Evolutionary conservation across 2,329 filamentous ascomycete species (phyloP).

Genomic region (Colletotrichum somersetense): DNA sequence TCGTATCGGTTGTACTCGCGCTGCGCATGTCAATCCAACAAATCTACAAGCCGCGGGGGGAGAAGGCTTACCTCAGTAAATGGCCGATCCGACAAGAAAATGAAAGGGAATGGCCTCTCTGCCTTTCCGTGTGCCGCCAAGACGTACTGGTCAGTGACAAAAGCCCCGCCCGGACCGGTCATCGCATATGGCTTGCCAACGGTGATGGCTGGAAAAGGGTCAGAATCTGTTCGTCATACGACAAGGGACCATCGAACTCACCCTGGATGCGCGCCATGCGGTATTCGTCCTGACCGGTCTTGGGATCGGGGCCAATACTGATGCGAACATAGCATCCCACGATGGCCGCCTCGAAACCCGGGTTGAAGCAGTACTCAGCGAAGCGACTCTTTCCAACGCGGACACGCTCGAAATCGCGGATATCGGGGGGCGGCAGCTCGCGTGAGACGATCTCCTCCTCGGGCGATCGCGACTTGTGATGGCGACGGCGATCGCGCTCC

Average conservation of each 20-base stretch:
- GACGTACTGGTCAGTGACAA: constrained; percentile 89
- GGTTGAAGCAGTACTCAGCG: constrained; percentile 92
- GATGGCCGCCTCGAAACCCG: constrained; percentile 86
- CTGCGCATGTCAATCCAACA: constrained; percentile 53
- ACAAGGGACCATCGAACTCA: constrained; percentile 52
- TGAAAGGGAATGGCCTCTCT: constrained; percentile 88
- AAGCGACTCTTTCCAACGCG: constrained; percentile 89
- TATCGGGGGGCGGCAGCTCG: constrained; percentile 76
- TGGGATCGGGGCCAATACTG: constrained; percentile 81
- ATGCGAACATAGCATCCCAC: constrained; percentile 88
- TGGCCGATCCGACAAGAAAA: constrained; percentile 85
- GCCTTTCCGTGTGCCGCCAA: constrained; percentile 85
- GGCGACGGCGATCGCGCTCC: constrained; percentile 54
- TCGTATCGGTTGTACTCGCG: constrained; percentile 86
- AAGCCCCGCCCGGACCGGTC: constrained; percentile 79
- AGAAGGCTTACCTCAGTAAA: constrained; percentile 80
- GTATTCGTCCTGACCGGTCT: constrained; percentile 82
- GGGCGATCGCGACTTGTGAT: constrained; percentile 65
- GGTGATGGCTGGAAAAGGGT: constrained; percentile 73
- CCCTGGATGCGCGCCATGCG: constrained; percentile 91
- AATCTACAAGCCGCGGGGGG: constrained; percentile 5
- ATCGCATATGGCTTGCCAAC: constrained; percentile 88
- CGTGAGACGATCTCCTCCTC: constrained; percentile 77
- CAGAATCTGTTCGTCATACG: background rate
- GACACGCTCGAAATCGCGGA: constrained; percentile 87